phyloP scores from a whole-genome alignment of 1,139 yeast species.

The Wickerhamiella infanticola region DNA sequence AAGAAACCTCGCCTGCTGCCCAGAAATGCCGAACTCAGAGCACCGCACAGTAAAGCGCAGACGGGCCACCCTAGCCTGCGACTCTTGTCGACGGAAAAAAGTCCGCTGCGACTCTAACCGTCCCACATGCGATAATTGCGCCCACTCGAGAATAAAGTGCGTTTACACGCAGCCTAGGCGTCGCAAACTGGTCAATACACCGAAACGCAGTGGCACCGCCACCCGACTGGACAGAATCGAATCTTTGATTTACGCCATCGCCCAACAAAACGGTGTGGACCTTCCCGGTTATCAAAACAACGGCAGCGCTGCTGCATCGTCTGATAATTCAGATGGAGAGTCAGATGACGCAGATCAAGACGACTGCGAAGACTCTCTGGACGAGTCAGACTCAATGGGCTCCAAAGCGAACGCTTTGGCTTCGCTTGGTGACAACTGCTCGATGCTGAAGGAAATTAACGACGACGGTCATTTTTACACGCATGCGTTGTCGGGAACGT shows the following conservation, averaged over 20 bases:
- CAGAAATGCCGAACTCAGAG: background rate
- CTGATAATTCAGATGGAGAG: background rate
- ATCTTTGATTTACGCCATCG: constrained; percentile 17
- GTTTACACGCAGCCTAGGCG: constrained; percentile 6
- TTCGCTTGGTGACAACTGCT: constrained; percentile 7
- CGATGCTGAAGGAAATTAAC: constrained; percentile 3
- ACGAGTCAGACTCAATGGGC: constrained; percentile 4
- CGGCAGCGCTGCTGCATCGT: background rate
- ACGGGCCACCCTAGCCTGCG: constrained; percentile 15
- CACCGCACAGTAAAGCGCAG: constrained; percentile 7
- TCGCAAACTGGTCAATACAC: background rate
- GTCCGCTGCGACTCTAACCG: constrained; percentile 14
- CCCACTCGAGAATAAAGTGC: constrained; percentile 8
- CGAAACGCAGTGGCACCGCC: constrained; percentile 1
- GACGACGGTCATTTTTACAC: constrained; percentile 7
- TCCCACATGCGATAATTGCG: constrained; percentile 14
- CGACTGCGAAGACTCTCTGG: constrained; percentile 7
- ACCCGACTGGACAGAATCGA: constrained; percentile 23
- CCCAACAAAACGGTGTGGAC: background rate
- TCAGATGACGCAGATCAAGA: constrained; percentile 2
- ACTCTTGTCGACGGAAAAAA: constrained; percentile 15
- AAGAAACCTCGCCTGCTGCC: background rate
- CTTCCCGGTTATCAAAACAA: background rate
- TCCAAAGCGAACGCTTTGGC: constrained; percentile 11
- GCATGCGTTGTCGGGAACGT: constrained; percentile 11